phyloP scores from a whole-genome alignment of 306 rosid species.

The Casuarina glauca region DNA sequence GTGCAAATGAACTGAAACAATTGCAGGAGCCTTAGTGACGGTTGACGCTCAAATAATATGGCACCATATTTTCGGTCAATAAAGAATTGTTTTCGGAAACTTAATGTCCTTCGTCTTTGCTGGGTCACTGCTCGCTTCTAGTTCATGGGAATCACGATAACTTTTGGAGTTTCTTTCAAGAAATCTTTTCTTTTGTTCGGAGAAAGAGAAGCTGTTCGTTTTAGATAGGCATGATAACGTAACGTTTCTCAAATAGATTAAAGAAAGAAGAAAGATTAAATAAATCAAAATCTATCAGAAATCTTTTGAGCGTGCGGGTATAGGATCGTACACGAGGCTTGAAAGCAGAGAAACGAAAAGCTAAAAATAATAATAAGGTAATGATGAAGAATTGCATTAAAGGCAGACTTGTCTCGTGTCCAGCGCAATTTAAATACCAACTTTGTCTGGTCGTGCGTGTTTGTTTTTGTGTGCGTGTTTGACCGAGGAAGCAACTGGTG shows the following conservation, averaged over 20 bases:
- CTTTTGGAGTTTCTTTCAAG: no score
- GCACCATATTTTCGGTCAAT: not conserved
- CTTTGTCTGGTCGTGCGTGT: constrained; percentile 40
- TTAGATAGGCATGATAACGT: no score
- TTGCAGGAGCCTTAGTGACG: not conserved
- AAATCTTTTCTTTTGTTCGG: no score
- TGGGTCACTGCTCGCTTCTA: not conserved
- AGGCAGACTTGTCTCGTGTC: constrained; percentile 36
- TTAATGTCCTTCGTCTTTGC: not conserved
- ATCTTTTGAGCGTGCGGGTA: constrained; percentile 32
- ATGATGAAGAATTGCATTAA: constrained; percentile 60
- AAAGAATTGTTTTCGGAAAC: not conserved
- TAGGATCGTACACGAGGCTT: constrained; percentile 30
- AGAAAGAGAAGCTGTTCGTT: no score
- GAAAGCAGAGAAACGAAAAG: constrained; percentile 40
- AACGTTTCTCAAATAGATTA: no score
- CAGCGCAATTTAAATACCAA: constrained; percentile 7
- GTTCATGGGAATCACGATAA: no score
- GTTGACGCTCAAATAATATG: not conserved
- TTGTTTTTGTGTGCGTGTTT: constrained; percentile 26
- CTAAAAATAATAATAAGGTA: constrained; percentile 70
- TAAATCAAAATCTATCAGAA: not conserved
- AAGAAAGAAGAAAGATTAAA: not conserved
- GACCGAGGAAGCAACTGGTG: constrained; percentile 29
- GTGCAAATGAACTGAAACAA: not conserved